Percentiles rank a stretch among this genome's conserved stretches.
Conservation (phyloP, 2,329 filamentous ascomycete genomes). For the Fusarium robinianum region DNA sequence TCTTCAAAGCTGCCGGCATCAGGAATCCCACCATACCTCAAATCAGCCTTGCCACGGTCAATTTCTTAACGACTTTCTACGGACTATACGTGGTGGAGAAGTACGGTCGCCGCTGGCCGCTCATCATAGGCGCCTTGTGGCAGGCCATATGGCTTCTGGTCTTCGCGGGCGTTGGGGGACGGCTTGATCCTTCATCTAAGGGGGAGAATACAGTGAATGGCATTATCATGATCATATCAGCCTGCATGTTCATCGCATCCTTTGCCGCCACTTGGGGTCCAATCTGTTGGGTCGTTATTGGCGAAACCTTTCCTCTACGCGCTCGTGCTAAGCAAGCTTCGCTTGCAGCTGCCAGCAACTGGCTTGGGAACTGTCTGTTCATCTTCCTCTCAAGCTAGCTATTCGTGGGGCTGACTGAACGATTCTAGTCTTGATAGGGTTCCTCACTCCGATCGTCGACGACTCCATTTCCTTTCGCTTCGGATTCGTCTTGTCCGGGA, state of each 20-base stretch:
- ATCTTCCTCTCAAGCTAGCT: fast-evolving
- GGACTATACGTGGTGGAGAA: slow-evolving; percentile 71
- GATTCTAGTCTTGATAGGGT: slow-evolving; percentile 60
- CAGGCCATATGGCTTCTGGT: slow-evolving; percentile 68
- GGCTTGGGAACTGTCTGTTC: slow-evolving; percentile 60
- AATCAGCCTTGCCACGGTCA: slow-evolving; percentile 70
- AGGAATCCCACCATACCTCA: slow-evolving; percentile 68
- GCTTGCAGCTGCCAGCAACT: slow-evolving; percentile 59
- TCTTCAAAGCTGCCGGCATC: slow-evolving; percentile 70
- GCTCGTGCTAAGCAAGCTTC: slow-evolving; percentile 60
- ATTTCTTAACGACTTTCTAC: slow-evolving; percentile 68
- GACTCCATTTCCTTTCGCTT: slow-evolving; percentile 64
- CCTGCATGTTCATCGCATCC: slow-evolving; percentile 74
- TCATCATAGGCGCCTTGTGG: slow-evolving; percentile 70
- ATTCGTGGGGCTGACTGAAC: slow-evolving; percentile 8
- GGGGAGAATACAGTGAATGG: too few relatives aligned
- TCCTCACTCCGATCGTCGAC: slow-evolving; percentile 70
- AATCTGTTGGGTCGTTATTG: slow-evolving; percentile 69
- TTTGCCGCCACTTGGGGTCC: slow-evolving; percentile 74
- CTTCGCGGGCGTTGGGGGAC: slow-evolving; percentile 64
- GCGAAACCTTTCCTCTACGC: slow-evolving; percentile 66
- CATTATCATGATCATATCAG: slow-evolving; percentile 71
- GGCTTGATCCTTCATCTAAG: too few relatives aligned
- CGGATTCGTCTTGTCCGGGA: slow-evolving; percentile 68
- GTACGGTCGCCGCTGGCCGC: slow-evolving; percentile 68